Base-by-base conservation (phyloP, 2,329 filamentous ascomycete species). In the Cryphonectria naterciae region DNA sequence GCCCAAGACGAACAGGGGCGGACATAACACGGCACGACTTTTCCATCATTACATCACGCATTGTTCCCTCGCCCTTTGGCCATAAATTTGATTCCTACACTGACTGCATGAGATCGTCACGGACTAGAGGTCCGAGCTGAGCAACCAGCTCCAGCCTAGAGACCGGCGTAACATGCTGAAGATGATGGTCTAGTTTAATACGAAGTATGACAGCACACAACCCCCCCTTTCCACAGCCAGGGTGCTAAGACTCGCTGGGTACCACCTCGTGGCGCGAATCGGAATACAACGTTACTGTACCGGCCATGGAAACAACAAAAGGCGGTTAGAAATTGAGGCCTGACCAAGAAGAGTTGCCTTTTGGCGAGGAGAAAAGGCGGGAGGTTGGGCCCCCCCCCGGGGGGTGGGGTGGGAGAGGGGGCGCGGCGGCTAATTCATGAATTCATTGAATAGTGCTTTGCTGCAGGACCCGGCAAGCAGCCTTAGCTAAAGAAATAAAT, bases 271-370 rank as follows among this genome's bases (percentile, higher is more conserved):
- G 28, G 25, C 54, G 54, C 25, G 28, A 7, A 15, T 32, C 28
- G 54, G 54, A 17, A 58, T 58, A 58, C 54, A 58, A 58, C 54
- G 54, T 58, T 58, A 58, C 54, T 19, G 28, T 15, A 49, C 46
- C 22, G 19, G 19, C 46, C 22, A 11, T 22, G n/a, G 46, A 2
- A n/a, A n/a, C 46, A 49, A 49, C 46, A 7, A 49, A n/a, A n/a
- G 6, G 19, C 22, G 46, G 46, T 22, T 22, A n/a, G 46, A 2
- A 49, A n/a, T 49, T 8, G 17, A 49, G 17, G 22, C 22, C 46
- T n/a, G 46, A 17, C 7, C 19, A n/a, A 19, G 46, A 49, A n/a
- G 28, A 58, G 54, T 58, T 58, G 54, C 15, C 35, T 58, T 58
- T 28, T 58, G 25, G 28, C 15, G 4, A 17, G 52, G 11, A 22